These are phyloP conservation scores for Cyamopsis tetragonoloba DNA, from an alignment of 306 rosid species.

Conservation along the genomic window DNA sequence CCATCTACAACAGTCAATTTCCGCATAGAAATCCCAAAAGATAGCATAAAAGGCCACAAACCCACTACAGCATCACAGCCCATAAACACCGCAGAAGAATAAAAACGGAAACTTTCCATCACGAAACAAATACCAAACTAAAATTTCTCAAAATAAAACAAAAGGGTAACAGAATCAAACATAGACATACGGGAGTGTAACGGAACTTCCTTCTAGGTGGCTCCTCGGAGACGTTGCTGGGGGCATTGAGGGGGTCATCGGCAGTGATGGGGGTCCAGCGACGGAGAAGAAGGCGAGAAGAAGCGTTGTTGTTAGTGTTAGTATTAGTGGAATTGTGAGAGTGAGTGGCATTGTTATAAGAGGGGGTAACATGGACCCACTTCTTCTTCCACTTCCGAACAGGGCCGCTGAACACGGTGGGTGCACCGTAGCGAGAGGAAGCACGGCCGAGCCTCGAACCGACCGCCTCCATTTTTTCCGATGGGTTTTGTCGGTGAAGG, in stretches of 20 bases:
- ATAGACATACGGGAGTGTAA: constrained; percentile 72
- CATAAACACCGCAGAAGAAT: neutral
- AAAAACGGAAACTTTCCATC: constrained; percentile 6
- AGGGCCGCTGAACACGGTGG: constrained; percentile 88
- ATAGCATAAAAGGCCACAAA: neutral
- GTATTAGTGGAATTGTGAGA: constrained; percentile 24
- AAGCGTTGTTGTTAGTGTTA: constrained; percentile 22
- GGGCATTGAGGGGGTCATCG: neutral
- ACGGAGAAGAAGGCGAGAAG: constrained; percentile 73
- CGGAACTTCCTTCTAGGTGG: constrained; percentile 93
- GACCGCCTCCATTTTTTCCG: constrained; percentile 76
- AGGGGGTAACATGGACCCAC: constrained; percentile 78
- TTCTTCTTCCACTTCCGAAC: constrained; percentile 95
- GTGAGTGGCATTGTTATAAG: constrained; percentile 25
- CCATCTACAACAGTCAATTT: neutral
- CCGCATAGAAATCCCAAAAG: neutral
- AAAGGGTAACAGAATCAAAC: neutral
- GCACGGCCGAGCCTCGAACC: constrained; percentile 88
- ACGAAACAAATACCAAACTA: neutral
- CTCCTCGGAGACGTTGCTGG: constrained; percentile 41
- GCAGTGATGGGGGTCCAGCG: constrained; percentile 84
- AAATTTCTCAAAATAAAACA: neutral
- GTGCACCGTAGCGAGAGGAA: constrained; percentile 86
- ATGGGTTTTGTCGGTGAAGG: constrained; percentile 1
- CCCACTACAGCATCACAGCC: neutral